Evolutionary conservation across 768 basidiomycete genomes (phyloP), one percentile per base, ranked within the genome.

Genomic region (Russula abietina): DNA sequence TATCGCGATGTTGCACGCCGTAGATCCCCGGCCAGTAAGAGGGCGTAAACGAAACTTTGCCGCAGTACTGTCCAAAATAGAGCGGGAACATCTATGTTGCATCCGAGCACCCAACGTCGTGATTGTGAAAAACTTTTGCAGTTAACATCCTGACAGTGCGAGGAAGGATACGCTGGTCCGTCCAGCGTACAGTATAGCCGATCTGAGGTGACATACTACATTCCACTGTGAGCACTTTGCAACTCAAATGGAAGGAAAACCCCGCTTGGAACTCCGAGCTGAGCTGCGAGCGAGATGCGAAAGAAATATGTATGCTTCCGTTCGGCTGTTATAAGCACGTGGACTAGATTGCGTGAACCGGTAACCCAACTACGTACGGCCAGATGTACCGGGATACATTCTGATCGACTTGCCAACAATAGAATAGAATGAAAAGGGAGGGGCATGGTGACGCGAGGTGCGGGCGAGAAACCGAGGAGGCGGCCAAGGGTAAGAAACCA

Each of bases 381-480:
- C 8, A 32, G 19, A 55, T 8, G 8, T 36, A 46, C 26, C 38
- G 28, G 17, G 17, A 57, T 26, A 33, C 9, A 14, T 36, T 22
- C n/a, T 26, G 52, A 48, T 39, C 22, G 17, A 36, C 4, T 52
- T 32, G 1, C 9, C 49, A 50, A 49, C 9, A 2, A 30, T 39
- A 24, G 60, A 41, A 16, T 28, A n/a, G n/a, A 48, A 55, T 48
- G 17, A 30, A 22, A 22, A 10, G 19, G 19, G 17, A 17, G 22
- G 22, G n/a, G 4, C 10, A 12, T 4, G 10, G 45, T 11, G 45
- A 46, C 30, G 14, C 9, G 51, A 28, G n/a, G 32, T 5, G 6
- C 33, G 9, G 11, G 36, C 46, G 55, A 57, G 56, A 57, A 53
- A 53, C 57, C 57, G 11, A 24, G 3, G 51, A 50, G 36, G 38